Evolutionary conservation across 176 grass and related monocot genomes (phyloP).

Genomic region (Oryza longistaminata): DNA sequence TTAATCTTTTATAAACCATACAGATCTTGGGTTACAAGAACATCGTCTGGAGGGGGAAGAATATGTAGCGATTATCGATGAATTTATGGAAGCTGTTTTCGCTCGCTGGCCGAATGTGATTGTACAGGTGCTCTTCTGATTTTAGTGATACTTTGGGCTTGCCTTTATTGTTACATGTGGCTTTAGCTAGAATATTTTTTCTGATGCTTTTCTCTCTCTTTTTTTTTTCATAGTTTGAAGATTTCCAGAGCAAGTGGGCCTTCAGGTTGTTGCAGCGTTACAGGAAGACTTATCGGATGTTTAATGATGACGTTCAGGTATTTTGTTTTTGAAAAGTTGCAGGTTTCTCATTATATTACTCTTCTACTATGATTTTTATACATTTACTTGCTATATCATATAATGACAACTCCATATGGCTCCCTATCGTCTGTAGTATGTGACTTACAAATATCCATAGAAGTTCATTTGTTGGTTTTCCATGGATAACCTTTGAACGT

Average conservation of each 20-base stretch:
- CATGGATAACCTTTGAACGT: not conserved
- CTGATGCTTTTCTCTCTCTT: not conserved
- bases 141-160: not conserved
- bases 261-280: slow-evolving; percentile 94
- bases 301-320: slow-evolving; percentile 99
- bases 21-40: slow-evolving; percentile 83
- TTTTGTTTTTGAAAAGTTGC: slow-evolving; percentile 12
- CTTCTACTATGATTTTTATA: not conserved
- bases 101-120: slow-evolving; percentile 98
- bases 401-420: not conserved
- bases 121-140: slow-evolving; percentile 68
- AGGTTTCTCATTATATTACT: slow-evolving; percentile 16
- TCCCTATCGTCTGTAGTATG: not conserved
- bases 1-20: slow-evolving; percentile 38
- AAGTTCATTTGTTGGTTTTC: not conserved
- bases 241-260: slow-evolving; percentile 99
- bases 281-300: slow-evolving; percentile 92
- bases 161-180: not conserved
- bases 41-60: slow-evolving; percentile 96
- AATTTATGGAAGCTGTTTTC: slow-evolving; percentile 98
- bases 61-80: slow-evolving; percentile 91
- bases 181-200: slow-evolving; percentile 14
- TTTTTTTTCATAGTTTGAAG: slow-evolving; percentile 75
- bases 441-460: not conserved
- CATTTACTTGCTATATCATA: not conserved